Base-by-base conservation (phyloP, 352 stramenopile species). In the Phytophthora podocarpi region DNA sequence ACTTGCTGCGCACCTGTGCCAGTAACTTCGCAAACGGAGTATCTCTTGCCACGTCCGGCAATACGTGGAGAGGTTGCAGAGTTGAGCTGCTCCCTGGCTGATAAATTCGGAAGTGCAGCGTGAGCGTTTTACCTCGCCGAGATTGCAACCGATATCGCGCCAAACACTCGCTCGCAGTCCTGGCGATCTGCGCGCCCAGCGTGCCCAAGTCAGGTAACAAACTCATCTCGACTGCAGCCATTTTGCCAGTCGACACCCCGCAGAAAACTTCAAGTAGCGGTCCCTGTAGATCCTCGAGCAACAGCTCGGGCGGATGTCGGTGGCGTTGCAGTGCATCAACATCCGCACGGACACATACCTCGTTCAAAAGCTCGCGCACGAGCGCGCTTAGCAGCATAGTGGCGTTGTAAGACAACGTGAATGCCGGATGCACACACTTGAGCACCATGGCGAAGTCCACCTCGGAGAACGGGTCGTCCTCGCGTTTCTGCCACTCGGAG, bases 391-490 rank as follows among this genome's bases (percentile, higher is more conserved):
- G 66, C 37, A 85, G 43, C 31, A 72, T 67, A 1, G 74, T 82
- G 13, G 78, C 73, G 39, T 78, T 80, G 63, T 85, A 83, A 10
- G 73, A 73, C 6, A 87, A 65, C 16, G 78, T 85, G 74, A 84
- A 85, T 46, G 75, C 78, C 16, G 78, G 75, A 39, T 87, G 78
- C 15, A 75, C 78, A 49, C 75, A 83, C 66, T 85, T 85, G 57
- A 87, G 73, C 47, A 85, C 73, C 43, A 59, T 81, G 10, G 75
- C 73, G 15, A 87, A 87, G 49, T 87, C 78, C 37, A 82, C 73
- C 7, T 87, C 78, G 11, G 61, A 65, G 63, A 87, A 87, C 58
- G 78, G 78, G 21, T 84, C 78, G 42, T 85, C 75, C 31, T 79
- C 75, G 28, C 75, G 75, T 59, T 80, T 79, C 53, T 83, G 70